A percentile compares a stretch with the other conserved stretches of the same genome.
Conservation (phyloP, 345 rosid species). For the Arabis alpina region DNA sequence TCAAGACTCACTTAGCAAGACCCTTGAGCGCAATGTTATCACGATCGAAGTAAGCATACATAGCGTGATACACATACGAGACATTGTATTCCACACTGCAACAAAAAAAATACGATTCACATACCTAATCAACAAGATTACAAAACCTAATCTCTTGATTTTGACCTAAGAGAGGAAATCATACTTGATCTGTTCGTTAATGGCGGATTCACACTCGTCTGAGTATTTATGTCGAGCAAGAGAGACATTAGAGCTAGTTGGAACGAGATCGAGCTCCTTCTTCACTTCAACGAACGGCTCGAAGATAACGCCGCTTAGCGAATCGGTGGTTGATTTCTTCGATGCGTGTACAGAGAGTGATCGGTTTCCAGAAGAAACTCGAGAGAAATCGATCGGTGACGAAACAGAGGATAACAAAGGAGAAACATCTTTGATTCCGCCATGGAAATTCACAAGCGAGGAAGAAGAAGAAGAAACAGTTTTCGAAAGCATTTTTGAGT, state of each 20-base stretch:
- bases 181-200: slow-evolving; percentile 94
- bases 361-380: slow-evolving; percentile 39
- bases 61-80: slow-evolving; percentile 89
- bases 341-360: slow-evolving; percentile 39
- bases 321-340: slow-evolving; percentile 23
- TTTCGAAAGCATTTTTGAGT: slow-evolving; percentile 55
- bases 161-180: slow-evolving; percentile 2
- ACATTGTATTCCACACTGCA: slow-evolving; percentile 90
- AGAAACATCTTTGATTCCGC: slow-evolving; percentile 36
- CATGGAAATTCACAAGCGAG: slow-evolving; percentile 46
- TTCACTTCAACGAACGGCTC: slow-evolving; percentile 92
- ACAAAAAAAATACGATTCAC: background rate
- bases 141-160: background rate
- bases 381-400: slow-evolving; percentile 29
- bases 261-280: slow-evolving; percentile 92
- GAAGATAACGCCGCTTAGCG: slow-evolving; percentile 67
- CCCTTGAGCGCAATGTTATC: slow-evolving; percentile 92
- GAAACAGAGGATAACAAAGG: too few relatives aligned
- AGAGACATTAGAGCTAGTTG: slow-evolving; percentile 64
- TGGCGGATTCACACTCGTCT: slow-evolving; percentile 75
- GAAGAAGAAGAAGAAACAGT: slow-evolving; percentile 46
- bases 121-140: background rate
- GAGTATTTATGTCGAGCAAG: slow-evolving; percentile 78
- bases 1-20: slow-evolving; percentile 74
- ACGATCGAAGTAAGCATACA: slow-evolving; percentile 90